phyloP scores from a whole-genome alignment of 2,329 filamentous ascomycete species.

The Botrytis paeoniae region DNA sequence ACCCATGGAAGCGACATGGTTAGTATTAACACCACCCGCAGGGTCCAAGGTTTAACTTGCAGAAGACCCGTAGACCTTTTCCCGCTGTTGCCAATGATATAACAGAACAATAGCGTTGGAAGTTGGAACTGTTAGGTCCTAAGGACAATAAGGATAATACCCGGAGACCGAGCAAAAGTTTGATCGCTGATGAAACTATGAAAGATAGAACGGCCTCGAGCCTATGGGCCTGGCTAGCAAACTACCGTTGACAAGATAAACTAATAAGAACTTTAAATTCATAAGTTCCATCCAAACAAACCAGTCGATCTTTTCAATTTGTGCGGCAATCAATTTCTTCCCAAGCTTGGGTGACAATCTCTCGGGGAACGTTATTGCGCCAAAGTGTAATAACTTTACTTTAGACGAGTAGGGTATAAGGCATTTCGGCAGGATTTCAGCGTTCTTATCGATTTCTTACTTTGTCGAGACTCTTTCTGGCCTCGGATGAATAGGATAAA shows the following conservation, averaged over 20 bases:
- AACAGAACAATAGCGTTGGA: background rate
- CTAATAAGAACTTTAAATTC: constrained; percentile 11
- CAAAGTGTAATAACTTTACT: background rate
- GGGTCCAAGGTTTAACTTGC: background rate
- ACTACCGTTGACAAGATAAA: background rate
- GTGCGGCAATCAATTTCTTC: background rate
- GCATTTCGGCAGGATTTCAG: background rate
- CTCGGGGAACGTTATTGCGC: background rate
- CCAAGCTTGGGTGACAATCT: background rate
- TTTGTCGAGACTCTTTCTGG: background rate
- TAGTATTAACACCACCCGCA: background rate
- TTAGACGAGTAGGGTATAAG: background rate
- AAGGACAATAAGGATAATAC: background rate
- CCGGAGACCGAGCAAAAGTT: background rate
- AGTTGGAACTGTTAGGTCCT: background rate
- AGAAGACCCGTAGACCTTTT: constrained; percentile 12
- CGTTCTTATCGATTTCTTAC: background rate
- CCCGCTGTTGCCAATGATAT: background rate
- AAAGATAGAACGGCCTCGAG: background rate
- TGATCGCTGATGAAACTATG: background rate
- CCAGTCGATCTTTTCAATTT: background rate
- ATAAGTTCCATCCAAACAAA: background rate
- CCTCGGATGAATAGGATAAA: constrained; percentile 2
- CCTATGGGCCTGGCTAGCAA: background rate
- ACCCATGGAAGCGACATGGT: background rate